Evolutionary conservation across 1,139 yeast genomes (phyloP).

Genomic region (Blastobotrys arbuscula): DNA sequence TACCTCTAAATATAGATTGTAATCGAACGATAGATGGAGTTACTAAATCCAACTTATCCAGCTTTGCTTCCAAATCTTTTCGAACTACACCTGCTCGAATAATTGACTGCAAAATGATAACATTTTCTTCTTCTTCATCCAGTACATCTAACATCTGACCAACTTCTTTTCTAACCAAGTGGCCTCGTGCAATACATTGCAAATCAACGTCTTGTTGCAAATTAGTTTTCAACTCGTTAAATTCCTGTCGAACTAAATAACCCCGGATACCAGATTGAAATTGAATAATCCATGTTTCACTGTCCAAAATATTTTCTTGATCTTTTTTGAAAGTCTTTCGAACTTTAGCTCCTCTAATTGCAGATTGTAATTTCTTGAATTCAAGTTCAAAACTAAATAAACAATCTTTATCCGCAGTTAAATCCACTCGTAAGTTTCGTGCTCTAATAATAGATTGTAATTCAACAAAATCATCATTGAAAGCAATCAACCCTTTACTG

Average conservation of each 20-base stretch:
- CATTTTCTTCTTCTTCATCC: constrained; percentile 15
- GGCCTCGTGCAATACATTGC: constrained; percentile 34
- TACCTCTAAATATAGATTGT: constrained; percentile 41
- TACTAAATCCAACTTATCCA: constrained; percentile 24
- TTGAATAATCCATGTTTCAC: constrained; percentile 35
- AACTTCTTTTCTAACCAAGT: constrained; percentile 24
- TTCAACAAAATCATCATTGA: constrained; percentile 26
- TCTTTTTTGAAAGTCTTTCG: constrained; percentile 34
- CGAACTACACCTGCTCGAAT: constrained; percentile 30
- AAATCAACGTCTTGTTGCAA: constrained; percentile 26
- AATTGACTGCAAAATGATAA: constrained; percentile 27
- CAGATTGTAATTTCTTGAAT: constrained; percentile 32
- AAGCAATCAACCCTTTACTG: constrained; percentile 2
- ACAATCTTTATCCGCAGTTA: constrained; percentile 34
- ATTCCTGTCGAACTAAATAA: constrained; percentile 29
- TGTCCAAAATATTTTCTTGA: constrained; percentile 42
- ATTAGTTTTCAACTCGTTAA: constrained; percentile 17
- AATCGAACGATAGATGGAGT: constrained; percentile 38
- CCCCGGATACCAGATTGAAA: constrained; percentile 48
- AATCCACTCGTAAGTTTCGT: constrained; percentile 26
- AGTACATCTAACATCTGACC: constrained; percentile 15
- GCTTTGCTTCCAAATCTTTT: constrained; percentile 15
- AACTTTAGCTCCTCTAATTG: constrained; percentile 48
- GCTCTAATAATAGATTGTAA: constrained; percentile 36
- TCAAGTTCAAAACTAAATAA: constrained; percentile 25